Evolutionary conservation across 108 stramenopile species (phyloP).

Genomic region (Nannochloropsis oceanica): DNA sequence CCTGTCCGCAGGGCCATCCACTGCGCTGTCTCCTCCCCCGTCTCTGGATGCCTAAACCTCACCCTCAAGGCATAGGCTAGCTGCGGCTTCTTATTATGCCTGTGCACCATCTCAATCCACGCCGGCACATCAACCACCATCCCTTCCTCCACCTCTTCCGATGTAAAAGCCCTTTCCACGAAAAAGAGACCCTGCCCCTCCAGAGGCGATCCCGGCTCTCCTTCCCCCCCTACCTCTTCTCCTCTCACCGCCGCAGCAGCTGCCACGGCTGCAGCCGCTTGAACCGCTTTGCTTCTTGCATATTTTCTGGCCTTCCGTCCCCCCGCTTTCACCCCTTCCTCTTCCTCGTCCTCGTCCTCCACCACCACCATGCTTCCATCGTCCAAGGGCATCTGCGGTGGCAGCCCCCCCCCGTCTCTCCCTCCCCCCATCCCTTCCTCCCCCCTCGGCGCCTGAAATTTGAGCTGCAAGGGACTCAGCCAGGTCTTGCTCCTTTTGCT

Average conservation of each 20-base stretch:
- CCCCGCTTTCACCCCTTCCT: not conserved
- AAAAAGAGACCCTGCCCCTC: not conserved
- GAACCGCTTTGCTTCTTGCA: not conserved
- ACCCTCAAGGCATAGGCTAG: constrained; percentile 57
- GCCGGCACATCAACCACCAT: constrained; percentile 55
- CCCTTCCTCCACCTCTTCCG: not conserved
- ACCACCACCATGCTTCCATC: not conserved
- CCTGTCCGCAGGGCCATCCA: not conserved
- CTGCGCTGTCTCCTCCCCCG: not conserved
- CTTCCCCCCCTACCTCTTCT: not conserved
- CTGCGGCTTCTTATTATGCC: constrained; percentile 47
- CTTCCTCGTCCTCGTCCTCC: constrained; percentile 17
- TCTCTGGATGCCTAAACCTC: not conserved
- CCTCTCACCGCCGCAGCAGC: too few relatives aligned
- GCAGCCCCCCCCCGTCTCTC: not conserved
- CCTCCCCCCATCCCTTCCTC: not conserved
- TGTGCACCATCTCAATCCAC: constrained; percentile 68
- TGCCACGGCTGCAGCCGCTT: constrained; percentile 2
- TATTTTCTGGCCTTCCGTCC: not conserved
- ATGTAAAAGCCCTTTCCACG: not conserved
- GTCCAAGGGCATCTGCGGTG: not conserved
- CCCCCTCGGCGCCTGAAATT: not conserved
- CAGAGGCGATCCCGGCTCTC: not conserved
- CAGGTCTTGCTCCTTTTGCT: not conserved
- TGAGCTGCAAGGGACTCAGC: not conserved